Evolutionary conservation across 192 early-diverging fungal genomes (phyloP), one percentile per base, ranked within the genome.

Genomic region (Backusella circina): DNA sequence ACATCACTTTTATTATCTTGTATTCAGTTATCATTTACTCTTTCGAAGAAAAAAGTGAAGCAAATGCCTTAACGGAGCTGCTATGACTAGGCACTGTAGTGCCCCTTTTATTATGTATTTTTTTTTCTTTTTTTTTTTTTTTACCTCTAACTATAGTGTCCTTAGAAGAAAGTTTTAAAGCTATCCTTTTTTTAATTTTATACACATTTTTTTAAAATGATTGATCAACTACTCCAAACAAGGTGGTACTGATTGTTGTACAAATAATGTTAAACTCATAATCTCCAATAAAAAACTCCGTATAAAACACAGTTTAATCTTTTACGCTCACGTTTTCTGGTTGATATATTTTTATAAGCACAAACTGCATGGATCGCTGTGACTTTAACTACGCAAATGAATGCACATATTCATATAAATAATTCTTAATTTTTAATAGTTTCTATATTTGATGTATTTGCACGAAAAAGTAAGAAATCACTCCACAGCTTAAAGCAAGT

Each of bases 191-290:
- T 61, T 61, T 61, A 61, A 28, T 61, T 28, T 10, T 61, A 61
- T 61, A 61, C 54, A 61, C 54, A 61, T 61, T 61, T 61, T 54
- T 61, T 61, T 12, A 28, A 28, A 61, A 61, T 61, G 54, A 61
- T 61, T 61, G 8, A 23, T 26, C 21, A 61, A 26, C 10, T 28
- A 61, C 23, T 12, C 12, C 26, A 61, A 61, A 23, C 12, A 23
- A 61, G 54, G 54, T 61, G 54, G 54, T 61, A 61, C 54, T 61
- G 8, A 10, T 9, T 61, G 54, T 61, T 61, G 54, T 26, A 61
- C 54, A 61, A 61, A 9, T 61, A 28, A 28, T 28, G 54, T 61
- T 61, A 61, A 28, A 18, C 54, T 61, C 9, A 8, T 61, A 61
- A 61, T 12, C 9, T 28, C 54, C 54, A 61, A 61, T 61, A 61